A percentile compares a stretch with the other conserved stretches of the same genome.
phyloP scores from a whole-genome alignment of 257 asterid genomes.

The Solanum piurae region DNA sequence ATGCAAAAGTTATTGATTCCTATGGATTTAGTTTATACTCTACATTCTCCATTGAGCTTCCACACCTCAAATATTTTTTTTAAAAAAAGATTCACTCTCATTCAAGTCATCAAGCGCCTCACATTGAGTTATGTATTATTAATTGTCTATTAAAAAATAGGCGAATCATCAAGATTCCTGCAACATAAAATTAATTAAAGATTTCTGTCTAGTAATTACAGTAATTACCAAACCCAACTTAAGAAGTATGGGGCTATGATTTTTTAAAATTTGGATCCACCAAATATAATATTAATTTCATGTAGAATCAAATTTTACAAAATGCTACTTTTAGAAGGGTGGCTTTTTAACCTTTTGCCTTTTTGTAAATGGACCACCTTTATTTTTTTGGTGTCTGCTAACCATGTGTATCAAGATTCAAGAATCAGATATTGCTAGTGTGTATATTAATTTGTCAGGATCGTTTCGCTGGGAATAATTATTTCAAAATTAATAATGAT shows the following conservation, averaged over 20 bases:
- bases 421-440: no score
- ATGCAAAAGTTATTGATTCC: no score
- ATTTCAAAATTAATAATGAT: no score
- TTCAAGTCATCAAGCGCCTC: not conserved
- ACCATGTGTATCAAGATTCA: no score
- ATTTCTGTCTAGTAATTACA: not conserved
- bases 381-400: not conserved
- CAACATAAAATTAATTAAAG: not conserved
- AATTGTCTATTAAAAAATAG: not conserved
- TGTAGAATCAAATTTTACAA: not conserved
- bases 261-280: no score
- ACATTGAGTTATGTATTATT: not conserved
- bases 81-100: not conserved
- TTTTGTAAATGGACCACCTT: not conserved
- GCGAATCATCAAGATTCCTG: not conserved
- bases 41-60: no score
- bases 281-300: not conserved
- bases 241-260: not conserved
- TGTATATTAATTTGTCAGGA: no score
- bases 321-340: not conserved
- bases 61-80: no score
- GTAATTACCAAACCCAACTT: not conserved
- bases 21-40: no score
- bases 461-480: no score
- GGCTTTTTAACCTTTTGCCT: not conserved